Evolutionary conservation across 805 yeast species (phyloP).

Genomic region (Grigorovia yakushimaensis): DNA sequence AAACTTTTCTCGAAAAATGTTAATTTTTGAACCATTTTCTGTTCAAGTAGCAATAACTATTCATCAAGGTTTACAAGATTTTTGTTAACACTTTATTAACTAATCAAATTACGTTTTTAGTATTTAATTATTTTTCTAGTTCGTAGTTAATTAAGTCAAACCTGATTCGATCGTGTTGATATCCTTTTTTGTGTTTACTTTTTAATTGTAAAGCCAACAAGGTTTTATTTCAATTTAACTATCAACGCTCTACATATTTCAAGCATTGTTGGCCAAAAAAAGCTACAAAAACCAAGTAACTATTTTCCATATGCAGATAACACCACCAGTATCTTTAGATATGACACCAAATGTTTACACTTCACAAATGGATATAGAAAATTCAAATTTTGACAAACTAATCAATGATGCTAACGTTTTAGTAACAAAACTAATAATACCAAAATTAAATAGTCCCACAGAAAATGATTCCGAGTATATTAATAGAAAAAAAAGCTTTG

Average conservation of each 20-base stretch:
- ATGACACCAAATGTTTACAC: background rate
- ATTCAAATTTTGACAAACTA: background rate
- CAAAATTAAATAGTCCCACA: background rate
- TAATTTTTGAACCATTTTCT: background rate
- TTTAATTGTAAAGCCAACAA: too few species aligned
- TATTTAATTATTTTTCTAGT: too few species aligned
- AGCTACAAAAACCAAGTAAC: background rate
- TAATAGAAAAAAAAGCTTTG: background rate
- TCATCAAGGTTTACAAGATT: too few species aligned
- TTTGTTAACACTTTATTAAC: too few species aligned
- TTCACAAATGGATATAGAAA: background rate
- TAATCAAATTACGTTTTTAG: too few species aligned
- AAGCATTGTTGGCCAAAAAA: too few species aligned
- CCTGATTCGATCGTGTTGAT: too few species aligned
- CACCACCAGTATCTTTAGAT: background rate
- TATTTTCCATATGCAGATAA: background rate
- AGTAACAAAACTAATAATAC: background rate
- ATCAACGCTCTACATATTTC: too few species aligned
- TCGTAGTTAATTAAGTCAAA: too few species aligned
- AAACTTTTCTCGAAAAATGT: background rate
- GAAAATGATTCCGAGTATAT: background rate
- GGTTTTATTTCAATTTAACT: too few species aligned
- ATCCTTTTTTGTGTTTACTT: too few species aligned
- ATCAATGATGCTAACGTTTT: background rate
- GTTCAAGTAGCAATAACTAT: too few species aligned